Evolutionary conservation across 2,329 filamentous ascomycete genomes (phyloP), one percentile per base, ranked within the genome.

Genomic region (Botrytis medusae): DNA sequence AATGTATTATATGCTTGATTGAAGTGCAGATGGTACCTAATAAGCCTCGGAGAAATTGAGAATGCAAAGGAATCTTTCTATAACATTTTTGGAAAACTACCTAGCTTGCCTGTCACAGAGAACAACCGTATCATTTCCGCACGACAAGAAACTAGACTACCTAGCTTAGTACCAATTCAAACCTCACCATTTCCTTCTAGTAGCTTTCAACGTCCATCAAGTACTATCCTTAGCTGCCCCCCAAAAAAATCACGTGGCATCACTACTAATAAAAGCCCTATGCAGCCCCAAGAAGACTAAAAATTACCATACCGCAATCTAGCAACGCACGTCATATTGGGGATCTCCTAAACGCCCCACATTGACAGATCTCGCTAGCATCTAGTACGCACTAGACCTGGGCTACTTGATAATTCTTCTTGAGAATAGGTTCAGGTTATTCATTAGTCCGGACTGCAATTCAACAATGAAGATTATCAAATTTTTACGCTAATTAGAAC

Each of bases 81-180:
- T 14, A 16, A 14, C 25, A 14, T n/a, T n/a, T 12, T 51, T 1
- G 4, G 5, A 14, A 6, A 25, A 51, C 5, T 1, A n/a, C 25
- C 25, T n/a, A 51, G 48, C 25, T 10, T 51, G 16, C 48, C 48
- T n/a, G 25, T 1, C 12, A 51, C n/a, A 2, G 1, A 51, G 14
- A 14, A 6, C 25, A n/a, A n/a, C 0, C 48, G 6, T 2, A 51
- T 51, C 2, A n/a, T n/a, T 7, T 51, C 48, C 10, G 5, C 10
- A n/a, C 12, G 2, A 7, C n/a, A 16, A 7, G 4, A 51, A 14
- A 12, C 12, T 12, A 6, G n/a, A 14, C 0, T 10, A 0, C 0
- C 25, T 16, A 54, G 25, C 6, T 20, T 2, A n/a, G 1, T 5
- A n/a, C 25, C 2, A n/a, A 54, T n/a, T 2, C 12, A n/a, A 0